A percentile compares a stretch with the other conserved stretches of the same genome.
Evolutionary conservation across 2,329 filamentous ascomycete species (phyloP).

Genomic region (Exophiala xenobiotica): DNA sequence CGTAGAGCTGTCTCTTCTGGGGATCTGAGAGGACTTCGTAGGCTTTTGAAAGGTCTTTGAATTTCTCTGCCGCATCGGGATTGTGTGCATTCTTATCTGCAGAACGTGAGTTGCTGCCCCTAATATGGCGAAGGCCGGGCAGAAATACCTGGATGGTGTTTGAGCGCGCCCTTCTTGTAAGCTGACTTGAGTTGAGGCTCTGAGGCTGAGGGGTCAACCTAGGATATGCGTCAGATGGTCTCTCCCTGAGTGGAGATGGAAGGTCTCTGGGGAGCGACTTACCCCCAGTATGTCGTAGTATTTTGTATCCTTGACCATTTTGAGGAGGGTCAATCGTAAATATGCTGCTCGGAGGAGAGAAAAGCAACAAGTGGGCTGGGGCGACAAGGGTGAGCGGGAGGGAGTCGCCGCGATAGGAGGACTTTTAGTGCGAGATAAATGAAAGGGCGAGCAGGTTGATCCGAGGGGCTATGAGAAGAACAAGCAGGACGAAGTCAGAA

Average conservation of each 20-base stretch:
- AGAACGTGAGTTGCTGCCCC: constrained; percentile 5
- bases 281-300: constrained; percentile 51
- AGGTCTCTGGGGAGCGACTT: constrained; percentile 29
- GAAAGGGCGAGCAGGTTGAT: not conserved
- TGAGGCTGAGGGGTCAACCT: constrained; percentile 74
- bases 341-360: not conserved
- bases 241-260: constrained; percentile 16
- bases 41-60: constrained; percentile 94
- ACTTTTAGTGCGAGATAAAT: not conserved
- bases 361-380: not conserved
- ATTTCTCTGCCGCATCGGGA: constrained; percentile 90
- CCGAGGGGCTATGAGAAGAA: not conserved
- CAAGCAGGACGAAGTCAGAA: not conserved
- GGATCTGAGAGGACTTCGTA: constrained; percentile 93
- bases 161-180: constrained; percentile 87
- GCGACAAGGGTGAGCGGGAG: not conserved
- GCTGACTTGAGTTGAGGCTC: constrained; percentile 90
- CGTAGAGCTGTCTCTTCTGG: constrained; percentile 88
- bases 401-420: not conserved
- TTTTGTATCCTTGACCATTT: constrained; percentile 54
- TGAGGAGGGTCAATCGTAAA: constrained; percentile 23
- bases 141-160: constrained; percentile 76
- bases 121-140: not conserved
- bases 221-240: constrained; percentile 30
- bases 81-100: constrained; percentile 95